Percentiles rank a stretch among this genome's conserved stretches.
These are phyloP conservation scores for Cudoniella acicularis DNA, from an alignment of 495 filamentous ascomycete genomes.

Conservation along the genomic window DNA sequence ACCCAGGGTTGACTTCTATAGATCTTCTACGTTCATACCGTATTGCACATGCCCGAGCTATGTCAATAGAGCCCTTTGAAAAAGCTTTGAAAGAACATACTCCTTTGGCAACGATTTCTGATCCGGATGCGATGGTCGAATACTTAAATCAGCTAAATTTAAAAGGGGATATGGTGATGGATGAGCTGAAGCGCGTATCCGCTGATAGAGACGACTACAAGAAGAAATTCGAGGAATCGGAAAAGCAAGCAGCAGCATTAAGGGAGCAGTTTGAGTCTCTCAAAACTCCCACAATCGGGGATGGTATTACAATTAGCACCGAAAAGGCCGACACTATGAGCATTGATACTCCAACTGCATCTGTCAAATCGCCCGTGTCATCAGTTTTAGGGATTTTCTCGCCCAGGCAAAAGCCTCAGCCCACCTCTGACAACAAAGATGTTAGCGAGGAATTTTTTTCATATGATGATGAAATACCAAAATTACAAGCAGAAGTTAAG, in stretches of 20 bases:
- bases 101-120: conserved; percentile 79
- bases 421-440: conserved; percentile 36
- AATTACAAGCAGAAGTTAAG: conserved; percentile 58
- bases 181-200: conserved; percentile 86
- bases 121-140: conserved; percentile 81
- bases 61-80: conserved; percentile 89
- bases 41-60: conserved; percentile 78
- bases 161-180: conserved; percentile 84
- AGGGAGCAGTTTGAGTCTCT: conserved; percentile 25
- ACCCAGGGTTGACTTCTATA: conserved; percentile 29
- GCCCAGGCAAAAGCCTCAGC: conserved; percentile 39
- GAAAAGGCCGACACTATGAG: conserved; percentile 28
- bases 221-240: conserved; percentile 65
- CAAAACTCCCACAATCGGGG: conserved; percentile 23
- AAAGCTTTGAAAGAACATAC: conserved; percentile 86
- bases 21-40: conserved; percentile 90
- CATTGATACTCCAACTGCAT: conserved; percentile 18
- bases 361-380: conserved; percentile 35
- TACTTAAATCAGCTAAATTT: conserved; percentile 88
- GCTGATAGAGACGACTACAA: conserved; percentile 77
- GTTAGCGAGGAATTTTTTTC: conserved; percentile 81
- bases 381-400: conserved; percentile 43
- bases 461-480: conserved; percentile 72
- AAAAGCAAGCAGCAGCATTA: conserved; percentile 44
- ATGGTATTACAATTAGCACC: conserved; percentile 6